These are phyloP conservation scores for Umbilicus rupestris DNA, from an alignment of 164 flowering plant genomes.

Conservation along the genomic window DNA sequence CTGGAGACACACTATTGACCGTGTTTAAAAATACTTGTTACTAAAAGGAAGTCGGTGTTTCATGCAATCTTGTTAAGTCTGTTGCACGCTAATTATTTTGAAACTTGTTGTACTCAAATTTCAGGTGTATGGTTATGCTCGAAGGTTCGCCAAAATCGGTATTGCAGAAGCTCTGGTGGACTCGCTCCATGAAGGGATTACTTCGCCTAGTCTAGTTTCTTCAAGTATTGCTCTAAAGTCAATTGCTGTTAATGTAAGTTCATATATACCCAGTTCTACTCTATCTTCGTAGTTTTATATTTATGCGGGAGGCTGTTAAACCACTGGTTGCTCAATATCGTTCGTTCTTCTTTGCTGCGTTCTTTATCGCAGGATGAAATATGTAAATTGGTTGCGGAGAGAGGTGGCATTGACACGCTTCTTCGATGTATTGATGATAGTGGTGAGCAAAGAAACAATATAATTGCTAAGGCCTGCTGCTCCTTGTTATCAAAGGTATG, in stretches of 20 bases:
- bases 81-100: neutral
- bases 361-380: constrained; percentile 73
- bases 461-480: constrained; percentile 68
- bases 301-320: neutral
- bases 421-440: constrained; percentile 74
- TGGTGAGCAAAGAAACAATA: constrained; percentile 57
- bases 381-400: constrained; percentile 74
- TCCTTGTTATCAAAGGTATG: constrained; percentile 71
- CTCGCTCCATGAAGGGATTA: constrained; percentile 52
- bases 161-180: constrained; percentile 64
- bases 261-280: neutral
- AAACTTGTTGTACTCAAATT: constrained; percentile 9
- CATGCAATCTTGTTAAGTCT: neutral
- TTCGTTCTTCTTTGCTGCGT: neutral
- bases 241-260: constrained; percentile 88
- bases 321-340: neutral
- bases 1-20: neutral
- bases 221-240: constrained; percentile 75
- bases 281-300: no score
- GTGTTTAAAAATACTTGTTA: no score
- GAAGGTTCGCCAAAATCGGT: constrained; percentile 84
- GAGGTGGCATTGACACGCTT: constrained; percentile 75
- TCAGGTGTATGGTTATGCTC: constrained; percentile 93
- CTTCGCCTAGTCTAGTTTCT: constrained; percentile 55
- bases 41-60: no score